phyloP scores from a whole-genome alignment of 2,329 filamentous ascomycete genomes.

The Aspergillus melleus region DNA sequence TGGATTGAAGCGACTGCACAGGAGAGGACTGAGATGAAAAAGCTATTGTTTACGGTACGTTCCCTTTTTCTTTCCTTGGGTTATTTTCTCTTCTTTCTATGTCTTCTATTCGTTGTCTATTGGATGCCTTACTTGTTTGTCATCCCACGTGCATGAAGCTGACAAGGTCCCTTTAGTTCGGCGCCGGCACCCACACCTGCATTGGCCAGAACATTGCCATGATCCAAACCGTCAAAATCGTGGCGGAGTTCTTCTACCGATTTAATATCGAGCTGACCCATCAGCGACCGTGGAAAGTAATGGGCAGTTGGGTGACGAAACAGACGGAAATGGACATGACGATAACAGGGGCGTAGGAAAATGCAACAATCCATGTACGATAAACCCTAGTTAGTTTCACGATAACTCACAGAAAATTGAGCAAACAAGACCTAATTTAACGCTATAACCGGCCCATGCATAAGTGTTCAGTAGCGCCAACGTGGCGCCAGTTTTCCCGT shows the following conservation, averaged over 20 bases:
- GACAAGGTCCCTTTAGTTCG: conserved; percentile 20
- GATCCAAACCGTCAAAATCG: conserved; percentile 30
- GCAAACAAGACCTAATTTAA: no score
- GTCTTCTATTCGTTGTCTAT: no score
- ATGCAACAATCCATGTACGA: no score
- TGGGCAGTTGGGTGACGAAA: background rate
- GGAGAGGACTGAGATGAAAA: conserved; percentile 15
- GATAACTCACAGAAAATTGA: no score
- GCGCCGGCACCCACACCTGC: conserved; percentile 26
- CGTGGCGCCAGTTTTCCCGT: no score
- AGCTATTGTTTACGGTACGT: conserved; percentile 14
- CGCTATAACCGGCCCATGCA: no score
- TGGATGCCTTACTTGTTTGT: no score
- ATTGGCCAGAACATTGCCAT: conserved; percentile 32
- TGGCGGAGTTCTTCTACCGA: conserved; percentile 24
- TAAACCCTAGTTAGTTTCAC: no score
- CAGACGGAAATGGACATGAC: background rate
- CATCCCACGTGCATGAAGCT: background rate
- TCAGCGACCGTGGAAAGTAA: background rate
- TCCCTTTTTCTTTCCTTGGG: background rate
- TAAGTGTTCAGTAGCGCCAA: no score
- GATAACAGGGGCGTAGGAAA: no score
- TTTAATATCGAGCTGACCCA: conserved; percentile 17
- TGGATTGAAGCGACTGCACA: conserved; percentile 11
- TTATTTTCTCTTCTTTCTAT: no score